phyloP scores from a whole-genome alignment of 345 rosid genomes.

The Boechera stricta region DNA sequence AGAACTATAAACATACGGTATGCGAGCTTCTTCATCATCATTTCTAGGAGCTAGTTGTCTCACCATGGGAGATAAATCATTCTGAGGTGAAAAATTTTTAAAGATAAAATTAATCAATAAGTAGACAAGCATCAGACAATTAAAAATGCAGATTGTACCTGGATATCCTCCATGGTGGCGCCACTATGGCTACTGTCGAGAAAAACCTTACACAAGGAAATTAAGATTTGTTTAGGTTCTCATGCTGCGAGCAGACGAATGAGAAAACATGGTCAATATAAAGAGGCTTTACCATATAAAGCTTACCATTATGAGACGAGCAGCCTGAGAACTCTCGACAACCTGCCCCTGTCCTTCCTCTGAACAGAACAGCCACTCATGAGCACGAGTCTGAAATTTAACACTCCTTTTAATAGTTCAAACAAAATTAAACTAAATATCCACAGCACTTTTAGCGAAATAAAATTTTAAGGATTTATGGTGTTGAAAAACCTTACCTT shows the following conservation, averaged over 20 bases:
- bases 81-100: slow-evolving; percentile 48
- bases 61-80: slow-evolving; percentile 85
- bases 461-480: background rate
- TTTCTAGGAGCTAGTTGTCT: slow-evolving; percentile 75
- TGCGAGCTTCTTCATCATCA: slow-evolving; percentile 58
- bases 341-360: slow-evolving; percentile 97
- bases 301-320: slow-evolving; percentile 90
- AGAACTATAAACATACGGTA: slow-evolving; percentile 69
- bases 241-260: background rate
- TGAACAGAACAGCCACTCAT: slow-evolving; percentile 95
- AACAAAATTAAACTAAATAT: background rate
- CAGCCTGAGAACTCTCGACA: slow-evolving; percentile 83
- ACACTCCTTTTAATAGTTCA: slow-evolving; percentile 44
- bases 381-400: slow-evolving; percentile 80
- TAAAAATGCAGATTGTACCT: slow-evolving; percentile 54
- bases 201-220: slow-evolving; percentile 62
- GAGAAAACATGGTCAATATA: slow-evolving; percentile 18
- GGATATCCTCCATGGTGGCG: slow-evolving; percentile 77
- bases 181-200: slow-evolving; percentile 64
- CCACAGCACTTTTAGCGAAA: background rate
- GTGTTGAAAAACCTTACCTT: slow-evolving; percentile 56
- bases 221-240: slow-evolving; percentile 32
- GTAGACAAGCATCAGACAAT: slow-evolving; percentile 21
- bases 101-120: background rate
- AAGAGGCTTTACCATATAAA: slow-evolving; percentile 18